Evolutionary conservation across 192 early-diverging fungal genomes (phyloP), one percentile per base, ranked within the genome.

Genomic region (Tieghemiomyces parasiticus): DNA sequence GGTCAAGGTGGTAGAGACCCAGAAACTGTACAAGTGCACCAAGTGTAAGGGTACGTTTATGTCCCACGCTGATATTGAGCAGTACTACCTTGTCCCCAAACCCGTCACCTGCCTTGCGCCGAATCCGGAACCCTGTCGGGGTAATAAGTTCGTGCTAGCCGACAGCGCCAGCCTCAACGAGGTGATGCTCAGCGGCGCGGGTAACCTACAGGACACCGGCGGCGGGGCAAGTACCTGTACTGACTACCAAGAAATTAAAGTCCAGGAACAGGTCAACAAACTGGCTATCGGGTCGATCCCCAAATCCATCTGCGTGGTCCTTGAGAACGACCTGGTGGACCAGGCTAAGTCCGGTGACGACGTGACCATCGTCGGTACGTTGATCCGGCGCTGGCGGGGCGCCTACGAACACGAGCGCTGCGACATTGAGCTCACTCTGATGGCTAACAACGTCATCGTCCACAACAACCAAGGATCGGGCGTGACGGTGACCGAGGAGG

Each of bases 241-340:
- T 1, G 87, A 89, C 58, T 89, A 86, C 61, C 87, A 89, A 64
- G 87, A 89, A 59, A 79, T 89, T 56, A 86, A 85, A 55, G 70
- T 89, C 28, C 85, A 86, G 63, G 85, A 87, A 65, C 81, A 81
- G 53, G 75, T 81, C 1, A 83, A 71, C 22, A 75, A 77, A 48
- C 63, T 86, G 61, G 71, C 71, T 0, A 63, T 88, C 50, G 85
- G 85, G 10, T 81, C 85, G 0, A 81, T 81, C 46, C 78, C 78
- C 13, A 62, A 72, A 31, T 76, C 76, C 0, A 83, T 84, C 32
- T 65, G 66, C 2, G 80, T 83, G 8, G 55, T 84, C 1, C 70
- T 82, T 14, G 72, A 80, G 53, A 67, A 80, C 58, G 79, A 79
- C 42, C 61, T 84, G 0, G 81, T 83, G 4, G 82, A 83, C 30